These are phyloP conservation scores for Aegilops sharonensis DNA, from an alignment of 176 grass and related monocot species.

Conservation along the genomic window DNA sequence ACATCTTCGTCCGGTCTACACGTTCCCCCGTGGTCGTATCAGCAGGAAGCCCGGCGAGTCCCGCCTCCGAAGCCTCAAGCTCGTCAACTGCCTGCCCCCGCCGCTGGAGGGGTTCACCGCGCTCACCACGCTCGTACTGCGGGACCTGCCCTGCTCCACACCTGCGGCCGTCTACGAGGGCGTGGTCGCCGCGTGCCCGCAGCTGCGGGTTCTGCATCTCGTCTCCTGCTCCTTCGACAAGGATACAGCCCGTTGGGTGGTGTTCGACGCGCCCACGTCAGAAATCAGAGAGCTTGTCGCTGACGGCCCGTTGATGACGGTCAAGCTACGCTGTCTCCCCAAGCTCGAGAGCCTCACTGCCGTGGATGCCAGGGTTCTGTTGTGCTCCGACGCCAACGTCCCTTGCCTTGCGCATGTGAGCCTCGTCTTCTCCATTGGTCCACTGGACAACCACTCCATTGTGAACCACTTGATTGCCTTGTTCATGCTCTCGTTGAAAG, in stretches of 20 bases:
- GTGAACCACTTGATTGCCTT: background rate
- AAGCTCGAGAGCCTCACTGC: background rate
- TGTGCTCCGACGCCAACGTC: background rate
- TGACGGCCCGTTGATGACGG: background rate
- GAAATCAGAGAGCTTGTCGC: background rate
- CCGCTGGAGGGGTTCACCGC: background rate
- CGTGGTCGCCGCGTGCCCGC: slow-evolving; percentile 5
- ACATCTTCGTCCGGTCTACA: background rate
- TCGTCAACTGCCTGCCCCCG: background rate
- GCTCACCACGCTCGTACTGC: background rate
- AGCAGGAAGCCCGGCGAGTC: background rate
- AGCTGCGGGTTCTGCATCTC: slow-evolving; percentile 16
- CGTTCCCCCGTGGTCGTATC: slow-evolving; percentile 12
- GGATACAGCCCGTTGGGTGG: background rate
- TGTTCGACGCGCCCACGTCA: background rate
- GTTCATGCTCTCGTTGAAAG: background rate
- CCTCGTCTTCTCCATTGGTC: background rate
- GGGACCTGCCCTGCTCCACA: background rate
- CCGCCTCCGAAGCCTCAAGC: slow-evolving; percentile 12
- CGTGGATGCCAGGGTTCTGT: background rate
- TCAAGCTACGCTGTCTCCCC: background rate
- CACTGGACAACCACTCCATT: background rate
- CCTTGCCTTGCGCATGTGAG: background rate
- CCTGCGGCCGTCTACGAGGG: background rate
- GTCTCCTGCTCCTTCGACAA: background rate